These are phyloP conservation scores for Metrosideros polymorpha DNA, from an alignment of 441 rosid species.

Conservation along the genomic window DNA sequence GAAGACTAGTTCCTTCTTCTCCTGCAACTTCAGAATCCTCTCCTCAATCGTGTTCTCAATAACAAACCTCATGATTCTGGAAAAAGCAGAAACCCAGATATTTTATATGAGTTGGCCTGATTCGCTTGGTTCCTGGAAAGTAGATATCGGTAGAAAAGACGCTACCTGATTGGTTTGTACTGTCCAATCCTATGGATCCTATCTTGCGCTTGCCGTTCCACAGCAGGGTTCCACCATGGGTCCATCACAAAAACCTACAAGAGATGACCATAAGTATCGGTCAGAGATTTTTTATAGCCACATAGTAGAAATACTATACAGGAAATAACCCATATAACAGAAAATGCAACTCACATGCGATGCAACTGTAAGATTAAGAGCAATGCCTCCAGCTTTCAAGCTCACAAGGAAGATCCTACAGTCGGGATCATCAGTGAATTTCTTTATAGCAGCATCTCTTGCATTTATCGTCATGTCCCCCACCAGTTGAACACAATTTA, in stretches of 20 bases:
- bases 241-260: slow-evolving; percentile 94
- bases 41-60: slow-evolving; percentile 95
- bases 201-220: slow-evolving; percentile 94
- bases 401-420: slow-evolving; percentile 91
- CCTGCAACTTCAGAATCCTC: slow-evolving; percentile 85
- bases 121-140: neutral
- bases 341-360: slow-evolving; percentile 62
- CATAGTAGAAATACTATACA: neutral
- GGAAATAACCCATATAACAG: neutral
- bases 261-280: neutral
- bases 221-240: slow-evolving; percentile 99
- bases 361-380: slow-evolving; percentile 91
- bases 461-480: slow-evolving; percentile 83
- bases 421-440: slow-evolving; percentile 75
- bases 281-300: neutral
- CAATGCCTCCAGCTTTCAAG: slow-evolving; percentile 95
- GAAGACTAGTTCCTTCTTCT: slow-evolving; percentile 89
- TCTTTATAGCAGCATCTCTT: slow-evolving; percentile 81
- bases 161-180: slow-evolving; percentile 85
- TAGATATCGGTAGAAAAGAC: neutral
- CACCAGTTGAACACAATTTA: slow-evolving; percentile 76
- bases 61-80: slow-evolving; percentile 75
- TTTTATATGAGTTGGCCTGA: neutral
- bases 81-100: neutral
- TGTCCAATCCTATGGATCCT: slow-evolving; percentile 97